A percentile compares a stretch with the other conserved stretches of the same genome.
phyloP scores from a whole-genome alignment of 1,284 basidiomycete species.

The Ustilago crameri region DNA sequence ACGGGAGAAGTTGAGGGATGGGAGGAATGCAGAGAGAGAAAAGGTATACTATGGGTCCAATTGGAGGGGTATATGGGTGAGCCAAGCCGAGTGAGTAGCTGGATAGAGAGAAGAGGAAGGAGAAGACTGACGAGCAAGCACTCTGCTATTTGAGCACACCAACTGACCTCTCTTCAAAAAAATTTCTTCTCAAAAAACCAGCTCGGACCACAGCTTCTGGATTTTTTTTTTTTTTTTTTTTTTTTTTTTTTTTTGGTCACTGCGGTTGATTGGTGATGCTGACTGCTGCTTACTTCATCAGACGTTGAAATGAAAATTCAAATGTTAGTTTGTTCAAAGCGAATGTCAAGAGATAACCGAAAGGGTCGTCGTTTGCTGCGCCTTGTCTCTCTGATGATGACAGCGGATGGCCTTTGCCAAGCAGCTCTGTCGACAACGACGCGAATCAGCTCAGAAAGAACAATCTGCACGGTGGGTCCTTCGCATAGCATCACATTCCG shows the following conservation, averaged over 20 bases:
- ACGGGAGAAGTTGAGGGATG: constrained; percentile 6
- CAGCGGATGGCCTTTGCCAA: too few species aligned
- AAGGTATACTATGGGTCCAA: constrained; percentile 12
- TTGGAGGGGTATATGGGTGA: constrained; percentile 36
- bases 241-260: constrained; percentile 9
- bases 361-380: constrained; percentile 20
- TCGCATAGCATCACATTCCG: neutral
- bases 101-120: constrained; percentile 10
- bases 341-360: constrained; percentile 17
- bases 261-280: constrained; percentile 13
- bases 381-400: too few species aligned
- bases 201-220: constrained; percentile 5
- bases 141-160: constrained; percentile 17
- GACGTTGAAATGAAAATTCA: neutral
- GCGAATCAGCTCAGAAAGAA: neutral
- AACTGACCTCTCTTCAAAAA: constrained; percentile 10
- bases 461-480: neutral
- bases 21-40: constrained; percentile 8
- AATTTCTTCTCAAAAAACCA: constrained; percentile 21
- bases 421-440: neutral
- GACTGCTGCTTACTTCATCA: constrained; percentile 3
- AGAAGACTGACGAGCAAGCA: constrained; percentile 8
- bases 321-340: constrained; percentile 2
- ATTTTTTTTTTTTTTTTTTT: neutral
- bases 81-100: constrained; percentile 28